Evolutionary conservation across 208 protist genomes (phyloP).

Genomic region (Trichomonas gallinae): DNA sequence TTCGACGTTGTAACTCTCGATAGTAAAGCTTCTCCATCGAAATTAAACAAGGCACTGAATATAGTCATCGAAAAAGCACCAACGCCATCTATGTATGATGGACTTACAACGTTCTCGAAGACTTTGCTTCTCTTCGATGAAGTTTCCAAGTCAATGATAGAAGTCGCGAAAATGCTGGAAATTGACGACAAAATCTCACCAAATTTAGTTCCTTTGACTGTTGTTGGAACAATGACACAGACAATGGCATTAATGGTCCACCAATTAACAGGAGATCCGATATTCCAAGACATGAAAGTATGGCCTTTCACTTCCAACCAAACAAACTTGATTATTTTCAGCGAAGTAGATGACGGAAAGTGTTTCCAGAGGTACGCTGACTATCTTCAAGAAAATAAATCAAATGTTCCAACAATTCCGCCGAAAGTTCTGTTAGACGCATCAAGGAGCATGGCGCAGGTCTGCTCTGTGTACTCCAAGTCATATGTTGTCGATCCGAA

Average conservation of each 20-base stretch:
- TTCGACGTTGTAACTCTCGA: not conserved
- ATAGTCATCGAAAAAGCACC: not conserved
- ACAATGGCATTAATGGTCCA: not conserved
- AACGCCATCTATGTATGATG: not conserved
- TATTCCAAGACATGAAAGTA: not conserved
- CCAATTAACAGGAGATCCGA: not conserved
- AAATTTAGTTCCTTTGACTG: not conserved
- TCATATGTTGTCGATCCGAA: not conserved
- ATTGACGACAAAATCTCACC: not conserved
- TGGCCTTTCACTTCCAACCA: not conserved
- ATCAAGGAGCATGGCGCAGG: not conserved
- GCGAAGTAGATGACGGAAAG: not conserved
- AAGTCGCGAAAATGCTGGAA: not conserved
- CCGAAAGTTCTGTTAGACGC: not conserved
- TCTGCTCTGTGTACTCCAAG: not conserved
- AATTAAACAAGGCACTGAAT: not conserved
- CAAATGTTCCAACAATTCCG: not conserved
- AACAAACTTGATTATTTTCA: not conserved
- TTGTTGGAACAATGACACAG: not conserved
- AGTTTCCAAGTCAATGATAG: not conserved
- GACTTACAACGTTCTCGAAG: not conserved
- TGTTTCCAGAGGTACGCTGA: not conserved
- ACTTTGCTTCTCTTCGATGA: not conserved
- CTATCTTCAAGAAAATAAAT: not conserved
- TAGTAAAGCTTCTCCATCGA: not conserved